phyloP scores from a whole-genome alignment of 164 flowering plant genomes.

The Chimonanthus praecox region DNA sequence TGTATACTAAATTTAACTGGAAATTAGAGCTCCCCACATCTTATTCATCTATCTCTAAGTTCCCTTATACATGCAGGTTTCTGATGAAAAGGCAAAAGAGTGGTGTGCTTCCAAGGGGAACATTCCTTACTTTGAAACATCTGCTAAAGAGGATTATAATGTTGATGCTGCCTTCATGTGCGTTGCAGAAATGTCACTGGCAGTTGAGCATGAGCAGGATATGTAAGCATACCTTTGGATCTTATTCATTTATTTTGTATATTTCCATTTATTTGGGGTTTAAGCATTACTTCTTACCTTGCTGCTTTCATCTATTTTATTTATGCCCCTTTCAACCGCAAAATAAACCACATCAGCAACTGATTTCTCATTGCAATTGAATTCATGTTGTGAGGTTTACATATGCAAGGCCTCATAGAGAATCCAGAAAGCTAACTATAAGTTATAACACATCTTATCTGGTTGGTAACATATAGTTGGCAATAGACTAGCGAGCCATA shows the following conservation, averaged over 20 bases:
- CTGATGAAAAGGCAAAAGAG: conserved; percentile 88
- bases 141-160: conserved; percentile 86
- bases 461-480: too few relatives aligned
- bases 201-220: conserved; percentile 70
- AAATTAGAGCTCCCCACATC: background rate
- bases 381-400: too few relatives aligned
- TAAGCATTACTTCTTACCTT: too few relatives aligned
- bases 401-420: too few relatives aligned
- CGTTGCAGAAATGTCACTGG: conserved; percentile 75
- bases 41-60: background rate
- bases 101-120: conserved; percentile 91
- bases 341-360: too few relatives aligned
- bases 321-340: too few relatives aligned
- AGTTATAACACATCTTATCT: too few relatives aligned
- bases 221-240: conserved; percentile 48
- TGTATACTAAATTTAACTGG: background rate
- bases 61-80: conserved; percentile 43
- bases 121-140: conserved; percentile 91
- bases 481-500: too few relatives aligned
- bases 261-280: too few relatives aligned
- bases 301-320: too few relatives aligned
- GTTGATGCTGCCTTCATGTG: conserved; percentile 80
- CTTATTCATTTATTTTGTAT: background rate
- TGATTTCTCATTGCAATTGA: too few relatives aligned
- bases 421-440: too few relatives aligned